These are phyloP conservation scores for Hanseniaspora clermontiae DNA, from an alignment of 805 yeast genomes.

Conservation along the genomic window DNA sequence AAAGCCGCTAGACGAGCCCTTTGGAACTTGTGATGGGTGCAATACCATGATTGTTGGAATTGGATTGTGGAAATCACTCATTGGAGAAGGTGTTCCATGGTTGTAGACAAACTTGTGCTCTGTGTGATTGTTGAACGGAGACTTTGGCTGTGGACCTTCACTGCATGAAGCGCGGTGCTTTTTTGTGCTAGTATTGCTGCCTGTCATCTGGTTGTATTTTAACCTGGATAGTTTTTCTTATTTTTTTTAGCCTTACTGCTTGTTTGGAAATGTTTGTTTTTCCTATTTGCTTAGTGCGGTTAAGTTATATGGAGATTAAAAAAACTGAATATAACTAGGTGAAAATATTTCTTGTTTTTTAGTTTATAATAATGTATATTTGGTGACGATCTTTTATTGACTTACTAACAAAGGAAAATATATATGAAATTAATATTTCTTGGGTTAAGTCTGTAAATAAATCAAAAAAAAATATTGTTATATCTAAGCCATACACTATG, in stretches of 20 bases:
- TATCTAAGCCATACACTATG: too few relatives aligned
- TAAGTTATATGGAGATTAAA: not conserved
- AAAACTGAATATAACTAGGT: not conserved
- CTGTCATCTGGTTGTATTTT: not conserved
- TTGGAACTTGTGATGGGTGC: not conserved
- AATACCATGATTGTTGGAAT: not conserved
- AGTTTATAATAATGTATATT: not conserved
- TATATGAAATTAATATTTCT: not conserved
- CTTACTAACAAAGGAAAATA: not conserved
- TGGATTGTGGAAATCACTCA: not conserved
- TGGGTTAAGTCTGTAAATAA: not conserved
- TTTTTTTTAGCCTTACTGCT: too few relatives aligned
- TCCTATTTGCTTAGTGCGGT: too few relatives aligned
- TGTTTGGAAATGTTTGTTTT: too few relatives aligned
- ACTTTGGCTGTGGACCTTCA: not conserved
- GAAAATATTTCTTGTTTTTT: not conserved
- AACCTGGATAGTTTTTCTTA: too few relatives aligned
- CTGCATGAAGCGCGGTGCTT: not conserved
- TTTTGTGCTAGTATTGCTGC: not conserved
- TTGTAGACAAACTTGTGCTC: not conserved
- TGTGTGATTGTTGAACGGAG: not conserved
- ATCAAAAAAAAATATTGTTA: too few relatives aligned
- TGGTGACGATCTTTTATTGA: too few relatives aligned
- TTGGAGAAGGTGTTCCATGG: not conserved
- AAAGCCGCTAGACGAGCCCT: not conserved